Conservation (phyloP, 495 filamentous ascomycete genomes). For the Neurospora discreta region DNA sequence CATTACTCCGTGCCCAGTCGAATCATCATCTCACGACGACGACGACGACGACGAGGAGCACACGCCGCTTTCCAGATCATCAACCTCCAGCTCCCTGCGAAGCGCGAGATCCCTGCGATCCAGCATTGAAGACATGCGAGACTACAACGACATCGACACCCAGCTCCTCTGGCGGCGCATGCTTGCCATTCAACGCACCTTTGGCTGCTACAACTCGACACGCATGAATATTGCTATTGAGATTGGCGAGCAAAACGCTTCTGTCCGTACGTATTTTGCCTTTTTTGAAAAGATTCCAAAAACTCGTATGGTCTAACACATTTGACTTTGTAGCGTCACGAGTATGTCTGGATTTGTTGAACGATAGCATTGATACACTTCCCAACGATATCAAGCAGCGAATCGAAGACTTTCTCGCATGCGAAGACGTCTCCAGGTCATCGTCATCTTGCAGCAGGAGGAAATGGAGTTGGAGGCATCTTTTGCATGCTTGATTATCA, state of each 20-base stretch:
- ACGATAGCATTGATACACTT: conserved; percentile 31
- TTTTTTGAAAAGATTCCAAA: too few relatives aligned
- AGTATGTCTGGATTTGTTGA: conserved; percentile 31
- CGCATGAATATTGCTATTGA: conserved; percentile 33
- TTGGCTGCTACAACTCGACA: conserved; percentile 36
- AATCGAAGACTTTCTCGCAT: conserved; percentile 15
- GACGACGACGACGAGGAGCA: not conserved
- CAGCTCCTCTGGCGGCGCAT: conserved; percentile 33
- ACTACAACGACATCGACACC: conserved; percentile 16
- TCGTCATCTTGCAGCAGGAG: not conserved
- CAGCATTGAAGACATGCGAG: not conserved
- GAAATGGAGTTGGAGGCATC: not conserved
- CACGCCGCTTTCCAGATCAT: not conserved
- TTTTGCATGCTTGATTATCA: not conserved
- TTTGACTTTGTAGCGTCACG: conserved; percentile 22
- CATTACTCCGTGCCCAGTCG: conserved; percentile 13
- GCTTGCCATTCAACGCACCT: conserved; percentile 31
- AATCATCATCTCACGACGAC: not conserved
- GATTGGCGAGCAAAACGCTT: conserved; percentile 15
- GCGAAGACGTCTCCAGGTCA: not conserved
- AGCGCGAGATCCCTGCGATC: not conserved
- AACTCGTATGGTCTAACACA: not conserved
- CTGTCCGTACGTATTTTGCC: conserved; percentile 7
- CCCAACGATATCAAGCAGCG: conserved; percentile 22
- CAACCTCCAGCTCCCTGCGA: not conserved